Evolutionary conservation across 345 rosid genomes (phyloP).

Genomic region (Moringa oleifera): DNA sequence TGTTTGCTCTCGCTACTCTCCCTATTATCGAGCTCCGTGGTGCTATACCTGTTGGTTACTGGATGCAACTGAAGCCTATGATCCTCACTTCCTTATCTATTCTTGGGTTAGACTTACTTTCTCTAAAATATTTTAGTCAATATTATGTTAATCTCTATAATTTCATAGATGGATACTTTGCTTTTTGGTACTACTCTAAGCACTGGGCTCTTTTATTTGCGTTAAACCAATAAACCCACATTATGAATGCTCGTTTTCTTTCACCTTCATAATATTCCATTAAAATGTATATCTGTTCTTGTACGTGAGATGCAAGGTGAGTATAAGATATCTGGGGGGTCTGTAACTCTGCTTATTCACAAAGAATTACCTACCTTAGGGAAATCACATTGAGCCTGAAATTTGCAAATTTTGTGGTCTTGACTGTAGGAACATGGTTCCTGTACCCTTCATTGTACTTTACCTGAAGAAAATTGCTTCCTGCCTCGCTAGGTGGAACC

Average conservation of each 20-base stretch:
- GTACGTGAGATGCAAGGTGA: not conserved
- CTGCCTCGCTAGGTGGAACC: constrained; percentile 59
- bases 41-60: constrained; percentile 93
- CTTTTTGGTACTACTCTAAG: not conserved
- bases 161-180: not conserved
- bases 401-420: not conserved
- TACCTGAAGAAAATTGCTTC: constrained; percentile 62
- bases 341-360: no score
- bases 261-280: no score
- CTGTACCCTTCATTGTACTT: constrained; percentile 84
- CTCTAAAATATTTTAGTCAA: not conserved
- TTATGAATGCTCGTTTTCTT: no score
- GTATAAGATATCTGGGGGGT: no score
- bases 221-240: no score
- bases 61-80: constrained; percentile 81
- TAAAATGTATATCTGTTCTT: no score
- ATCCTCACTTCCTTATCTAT: constrained; percentile 52
- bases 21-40: constrained; percentile 94
- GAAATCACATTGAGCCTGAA: not conserved
- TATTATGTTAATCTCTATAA: not conserved
- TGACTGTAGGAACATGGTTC: constrained; percentile 82
- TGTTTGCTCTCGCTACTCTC: constrained; percentile 84
- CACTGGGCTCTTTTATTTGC: no score
- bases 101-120: constrained; percentile 52
- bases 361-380: not conserved